Conservation (phyloP, 805 yeast genomes). For the Komagataella phaffii region DNA sequence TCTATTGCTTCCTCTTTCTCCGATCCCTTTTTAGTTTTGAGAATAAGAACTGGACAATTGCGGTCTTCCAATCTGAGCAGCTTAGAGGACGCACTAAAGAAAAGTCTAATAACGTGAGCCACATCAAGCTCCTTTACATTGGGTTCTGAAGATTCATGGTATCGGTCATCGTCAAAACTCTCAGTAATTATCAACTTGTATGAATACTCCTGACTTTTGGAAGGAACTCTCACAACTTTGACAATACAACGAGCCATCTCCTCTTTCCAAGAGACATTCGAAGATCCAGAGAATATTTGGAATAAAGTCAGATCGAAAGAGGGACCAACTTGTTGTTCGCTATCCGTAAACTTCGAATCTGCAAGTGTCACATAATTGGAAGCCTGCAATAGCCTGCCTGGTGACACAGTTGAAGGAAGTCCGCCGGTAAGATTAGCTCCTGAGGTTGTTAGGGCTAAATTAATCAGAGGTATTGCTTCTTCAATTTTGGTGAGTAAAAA, state of each 20-base stretch:
- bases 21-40: conserved; percentile 27
- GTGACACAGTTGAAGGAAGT: conserved; percentile 41
- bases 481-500: conserved; percentile 34
- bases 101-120: neutral
- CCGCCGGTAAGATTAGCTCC: conserved; percentile 46
- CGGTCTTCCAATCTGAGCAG: conserved; percentile 44
- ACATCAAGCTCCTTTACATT: neutral
- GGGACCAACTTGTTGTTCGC: conserved; percentile 38
- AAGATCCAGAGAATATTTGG: conserved; percentile 49
- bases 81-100: neutral
- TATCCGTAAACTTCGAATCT: conserved; percentile 15
- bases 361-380: conserved; percentile 28
- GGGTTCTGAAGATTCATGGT: neutral
- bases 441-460: conserved; percentile 51
- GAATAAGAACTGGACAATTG: conserved; percentile 50
- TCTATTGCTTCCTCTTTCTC: conserved; percentile 14
- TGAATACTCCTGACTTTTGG: conserved; percentile 47
- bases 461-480: conserved; percentile 55
- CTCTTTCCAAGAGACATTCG: conserved; percentile 60
- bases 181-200: neutral
- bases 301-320: conserved; percentile 41
- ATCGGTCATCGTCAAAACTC: neutral
- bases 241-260: conserved; percentile 44
- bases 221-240: conserved; percentile 39
- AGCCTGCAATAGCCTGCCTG: conserved; percentile 55